phyloP scores from a whole-genome alignment of 805 yeast genomes.

The Lipomyces yamanashiensis region DNA sequence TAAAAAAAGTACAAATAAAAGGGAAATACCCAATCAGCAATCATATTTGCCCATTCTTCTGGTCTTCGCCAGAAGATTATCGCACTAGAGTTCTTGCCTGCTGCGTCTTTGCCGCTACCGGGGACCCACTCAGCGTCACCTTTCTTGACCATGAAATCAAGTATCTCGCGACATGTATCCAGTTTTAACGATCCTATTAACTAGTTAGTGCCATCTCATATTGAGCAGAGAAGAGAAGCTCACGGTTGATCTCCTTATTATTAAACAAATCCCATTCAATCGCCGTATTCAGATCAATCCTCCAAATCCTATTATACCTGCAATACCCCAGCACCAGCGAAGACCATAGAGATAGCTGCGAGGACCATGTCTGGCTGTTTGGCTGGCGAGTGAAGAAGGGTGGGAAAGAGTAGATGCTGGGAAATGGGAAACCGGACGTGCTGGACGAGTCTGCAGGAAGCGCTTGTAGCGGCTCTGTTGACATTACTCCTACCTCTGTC shows the following conservation, averaged over 20 bases:
- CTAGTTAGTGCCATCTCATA: slow-evolving; percentile 47
- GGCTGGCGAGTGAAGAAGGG: slow-evolving; percentile 92
- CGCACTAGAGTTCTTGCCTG: slow-evolving; percentile 34
- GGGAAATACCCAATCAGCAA: slow-evolving; percentile 59
- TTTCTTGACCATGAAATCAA: slow-evolving; percentile 59
- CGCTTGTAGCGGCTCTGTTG: not conserved
- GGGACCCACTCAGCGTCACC: slow-evolving; percentile 63
- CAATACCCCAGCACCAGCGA: slow-evolving; percentile 67
- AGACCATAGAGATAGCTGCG: slow-evolving; percentile 82
- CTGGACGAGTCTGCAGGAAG: not conserved
- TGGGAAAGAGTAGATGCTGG: slow-evolving; percentile 74
- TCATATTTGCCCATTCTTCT: slow-evolving; percentile 66
- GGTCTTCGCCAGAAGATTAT: slow-evolving; percentile 71
- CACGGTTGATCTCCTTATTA: slow-evolving; percentile 45
- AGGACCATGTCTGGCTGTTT: slow-evolving; percentile 72
- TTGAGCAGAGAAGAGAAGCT: not conserved
- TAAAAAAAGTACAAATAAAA: slow-evolving; percentile 34
- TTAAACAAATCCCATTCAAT: slow-evolving; percentile 42
- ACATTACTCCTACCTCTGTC: not conserved
- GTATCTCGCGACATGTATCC: slow-evolving; percentile 60
- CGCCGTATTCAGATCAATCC: slow-evolving; percentile 47
- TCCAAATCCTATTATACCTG: slow-evolving; percentile 59
- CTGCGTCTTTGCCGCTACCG: slow-evolving; percentile 40
- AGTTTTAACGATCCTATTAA: slow-evolving; percentile 59
- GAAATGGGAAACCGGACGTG: slow-evolving; percentile 44